Evolutionary conservation across 257 asterid species (phyloP).

Genomic region (Jacaranda copaia): DNA sequence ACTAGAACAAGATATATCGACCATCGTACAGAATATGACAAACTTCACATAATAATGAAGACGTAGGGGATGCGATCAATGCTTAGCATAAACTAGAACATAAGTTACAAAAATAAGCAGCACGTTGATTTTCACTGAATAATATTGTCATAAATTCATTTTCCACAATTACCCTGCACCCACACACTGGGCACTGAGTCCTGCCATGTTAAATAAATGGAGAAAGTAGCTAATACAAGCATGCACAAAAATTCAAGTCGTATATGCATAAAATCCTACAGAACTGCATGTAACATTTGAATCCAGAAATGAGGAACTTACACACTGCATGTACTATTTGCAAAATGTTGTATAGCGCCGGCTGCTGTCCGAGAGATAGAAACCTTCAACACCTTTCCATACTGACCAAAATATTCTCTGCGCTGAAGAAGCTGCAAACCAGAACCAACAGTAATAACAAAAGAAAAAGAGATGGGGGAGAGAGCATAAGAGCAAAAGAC

Average conservation of each 20-base stretch:
- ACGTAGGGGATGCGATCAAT: neutral
- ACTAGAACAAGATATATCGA: neutral
- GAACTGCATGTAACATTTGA: conserved; percentile 48
- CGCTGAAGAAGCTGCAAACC: conserved; percentile 78
- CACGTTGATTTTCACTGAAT: neutral
- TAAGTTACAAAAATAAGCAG: neutral
- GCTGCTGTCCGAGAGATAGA: conserved; percentile 91
- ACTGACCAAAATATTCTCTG: conserved; percentile 85
- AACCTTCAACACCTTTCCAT: conserved; percentile 92
- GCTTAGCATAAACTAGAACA: neutral
- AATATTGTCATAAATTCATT: neutral
- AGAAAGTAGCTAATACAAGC: conserved; percentile 10
- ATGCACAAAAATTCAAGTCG: conserved; percentile 3
- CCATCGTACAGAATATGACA: neutral
- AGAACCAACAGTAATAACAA: conserved; percentile 26
- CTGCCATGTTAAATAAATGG: neutral
- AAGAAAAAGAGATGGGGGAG: conserved; percentile 1
- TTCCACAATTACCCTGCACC: neutral
- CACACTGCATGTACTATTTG: conserved; percentile 98
- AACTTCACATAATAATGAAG: conserved; percentile 24
- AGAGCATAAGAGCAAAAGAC: neutral
- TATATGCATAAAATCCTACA: conserved; percentile 4
- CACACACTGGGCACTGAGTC: neutral
- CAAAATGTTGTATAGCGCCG: conserved; percentile 89
- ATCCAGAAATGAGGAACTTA: conserved; percentile 50